These are phyloP conservation scores for Amauroascus verrucosus DNA, from an alignment of 2,329 filamentous ascomycete species.

Conservation along the genomic window DNA sequence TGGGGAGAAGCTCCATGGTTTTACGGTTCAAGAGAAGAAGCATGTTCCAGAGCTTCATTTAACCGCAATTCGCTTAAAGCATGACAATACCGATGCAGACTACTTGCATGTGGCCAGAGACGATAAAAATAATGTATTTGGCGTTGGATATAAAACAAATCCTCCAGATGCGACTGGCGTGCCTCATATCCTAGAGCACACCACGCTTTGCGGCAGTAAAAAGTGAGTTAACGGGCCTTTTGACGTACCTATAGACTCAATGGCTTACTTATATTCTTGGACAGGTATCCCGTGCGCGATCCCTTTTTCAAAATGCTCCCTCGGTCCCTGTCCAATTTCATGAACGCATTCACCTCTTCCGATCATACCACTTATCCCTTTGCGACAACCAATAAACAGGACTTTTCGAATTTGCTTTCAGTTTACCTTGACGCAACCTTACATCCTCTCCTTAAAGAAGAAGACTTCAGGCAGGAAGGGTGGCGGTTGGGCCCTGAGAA, in stretches of 20 bases:
- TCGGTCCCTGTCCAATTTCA: constrained; percentile 95
- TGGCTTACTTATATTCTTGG: constrained; percentile 11
- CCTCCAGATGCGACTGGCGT: constrained; percentile 92
- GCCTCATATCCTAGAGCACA: constrained; percentile 95
- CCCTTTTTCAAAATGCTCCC: constrained; percentile 99
- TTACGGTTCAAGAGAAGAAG: constrained; percentile 79
- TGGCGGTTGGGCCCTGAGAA: constrained; percentile 95
- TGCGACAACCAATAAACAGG: constrained; percentile 88
- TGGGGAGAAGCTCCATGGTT: constrained; percentile 83
- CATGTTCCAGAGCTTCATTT: constrained; percentile 90
- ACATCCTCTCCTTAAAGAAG: constrained; percentile 75
- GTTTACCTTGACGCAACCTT: constrained; percentile 94
- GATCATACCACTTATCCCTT: constrained; percentile 98
- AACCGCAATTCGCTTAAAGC: constrained; percentile 78
- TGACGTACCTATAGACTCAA: not conserved
- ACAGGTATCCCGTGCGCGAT: constrained; percentile 87
- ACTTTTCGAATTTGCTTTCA: constrained; percentile 91
- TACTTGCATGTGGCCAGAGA: constrained; percentile 92
- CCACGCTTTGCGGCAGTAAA: constrained; percentile 86
- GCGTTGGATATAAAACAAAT: constrained; percentile 98
- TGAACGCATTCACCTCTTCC: constrained; percentile 96
- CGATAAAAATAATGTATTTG: constrained; percentile 98
- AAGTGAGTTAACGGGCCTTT: constrained; percentile 49
- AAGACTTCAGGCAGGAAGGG: constrained; percentile 91
- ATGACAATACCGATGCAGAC: constrained; percentile 91